A percentile compares a stretch with the other conserved stretches of the same genome.
Conservation (phyloP, 805 yeast genomes). For the Saccharomycopsis sp. region DNA sequence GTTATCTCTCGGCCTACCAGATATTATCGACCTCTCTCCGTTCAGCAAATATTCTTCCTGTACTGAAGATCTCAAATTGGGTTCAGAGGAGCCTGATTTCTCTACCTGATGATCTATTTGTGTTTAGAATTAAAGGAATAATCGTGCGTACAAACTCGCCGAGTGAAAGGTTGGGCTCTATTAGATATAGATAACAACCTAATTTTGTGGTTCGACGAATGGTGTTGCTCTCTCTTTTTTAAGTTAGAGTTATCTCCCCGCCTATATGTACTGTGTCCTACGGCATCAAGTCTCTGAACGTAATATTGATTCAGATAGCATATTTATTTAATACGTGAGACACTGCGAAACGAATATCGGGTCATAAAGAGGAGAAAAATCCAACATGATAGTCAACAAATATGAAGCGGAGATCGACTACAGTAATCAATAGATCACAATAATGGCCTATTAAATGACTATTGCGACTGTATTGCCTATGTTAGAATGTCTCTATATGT, state of each 20-base stretch:
- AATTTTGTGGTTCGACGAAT: neutral
- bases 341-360: neutral
- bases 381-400: neutral
- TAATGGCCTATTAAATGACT: too few relatives aligned
- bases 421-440: too few relatives aligned
- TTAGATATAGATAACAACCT: neutral
- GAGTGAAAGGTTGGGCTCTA: neutral
- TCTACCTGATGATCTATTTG: neutral
- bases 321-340: neutral
- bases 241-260: neutral
- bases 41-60: neutral
- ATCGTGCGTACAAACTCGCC: neutral
- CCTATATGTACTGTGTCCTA: neutral
- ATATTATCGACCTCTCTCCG: neutral
- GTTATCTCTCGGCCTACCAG: neutral
- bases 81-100: neutral
- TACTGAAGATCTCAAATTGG: neutral
- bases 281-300: neutral
- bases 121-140: neutral
- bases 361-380: neutral
- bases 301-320: neutral
- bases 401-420: neutral
- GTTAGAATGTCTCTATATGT: too few relatives aligned
- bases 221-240: neutral
- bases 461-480: too few relatives aligned